Evolutionary conservation across 2,329 filamentous ascomycete genomes (phyloP), one percentile per base, ranked within the genome.

Genomic region (Blastomyces emzantsi): DNA sequence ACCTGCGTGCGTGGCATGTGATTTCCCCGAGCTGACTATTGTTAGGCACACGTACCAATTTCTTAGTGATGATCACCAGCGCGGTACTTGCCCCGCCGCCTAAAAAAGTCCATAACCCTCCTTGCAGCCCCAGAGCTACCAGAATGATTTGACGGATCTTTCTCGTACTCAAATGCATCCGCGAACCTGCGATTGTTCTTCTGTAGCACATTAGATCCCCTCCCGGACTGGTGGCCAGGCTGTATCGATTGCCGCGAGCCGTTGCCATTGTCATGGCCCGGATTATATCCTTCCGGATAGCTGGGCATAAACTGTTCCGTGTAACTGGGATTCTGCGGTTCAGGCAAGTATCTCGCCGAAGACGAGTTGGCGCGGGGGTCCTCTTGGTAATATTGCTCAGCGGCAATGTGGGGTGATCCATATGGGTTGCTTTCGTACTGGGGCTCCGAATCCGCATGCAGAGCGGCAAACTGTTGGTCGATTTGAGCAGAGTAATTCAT

Each of bases 61-160:
- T 45, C 19, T 28, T 28, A 51, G 8, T 51, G 22, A 28, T 69
- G 61, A 63, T 78, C 76, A 39, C 75, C 78, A 63, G 82, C 84
- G 72, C 89, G 82, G 69, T 87, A 90, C 78, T 88, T 91, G 63
- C 90, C 90, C 73, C 92, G 85, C 74, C 92, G 84, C 70, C 94
- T 84, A 81, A 99, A 99, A 77, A 97, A 96, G 78, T 99, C 93
- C 92, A 99, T 97, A 49, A 99, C 94, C 73, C 91, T 87, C 74
- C 92, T 88, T 17, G 92, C 92, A 2, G 92, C 90, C 63, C 90
- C 90, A 67, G 87, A 93, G 75, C 90, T 95, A 55, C 93, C 93
- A 41, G 87, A 87, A 71, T 92, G 87, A 61, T 87, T 85, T 60
- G 85, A 83, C 28, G 72, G 71, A 52, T 78, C 75, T 22, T 74